Base-by-base conservation (phyloP, 257 asterid species). In the Solanum pennellii region DNA sequence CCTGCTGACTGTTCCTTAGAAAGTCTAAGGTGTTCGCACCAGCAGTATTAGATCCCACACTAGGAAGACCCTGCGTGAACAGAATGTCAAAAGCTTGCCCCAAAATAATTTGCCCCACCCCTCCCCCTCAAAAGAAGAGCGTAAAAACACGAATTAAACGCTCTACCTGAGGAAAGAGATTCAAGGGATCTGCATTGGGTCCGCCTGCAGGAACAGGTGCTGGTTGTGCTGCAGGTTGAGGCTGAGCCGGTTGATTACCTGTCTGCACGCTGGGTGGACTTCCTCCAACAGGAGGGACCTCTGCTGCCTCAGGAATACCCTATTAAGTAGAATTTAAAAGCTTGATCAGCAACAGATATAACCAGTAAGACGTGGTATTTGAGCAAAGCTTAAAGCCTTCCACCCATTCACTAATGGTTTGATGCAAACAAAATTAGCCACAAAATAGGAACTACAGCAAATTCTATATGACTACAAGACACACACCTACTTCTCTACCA, bases 101-200 rank as follows among this genome's bases (percentile, higher is more conserved):
- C 14, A 18, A 18, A n/a, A 85, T 41, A 27, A 25, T 8, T 16
- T 12, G 13, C 12, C 44, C 16, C 25, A 21, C 59, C 83, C 21
- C 7, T 5, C 20, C 56, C 29, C 33, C 11, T 5, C 20, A 12
- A n/a, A 42, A 6, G 29, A 77, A 29, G 31, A 69, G 52, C 77
- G 39, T 6, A 10, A 23, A 79, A 39, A 15, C 25, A 65, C 6
- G 75, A 74, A 66, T 16, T 23, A 18, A 85, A 77, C 52, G 10
- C 85, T 71, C 68, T 88, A 94, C 98, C 98, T 93, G 98, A 7
- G 98, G 98, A 73, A 95, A 95, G 73, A 95, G 95, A 93, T 95
- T 89, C 56, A 95, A 89, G 2, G 98, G 98, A 75, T 93, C 91
- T 85, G 95, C 93, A 92, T 95, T 95, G 89, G 98, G 98, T 79